These are phyloP conservation scores for Podochytrium sp. DNA, from an alignment of 192 early-diverging fungal genomes.

Conservation along the genomic window DNA sequence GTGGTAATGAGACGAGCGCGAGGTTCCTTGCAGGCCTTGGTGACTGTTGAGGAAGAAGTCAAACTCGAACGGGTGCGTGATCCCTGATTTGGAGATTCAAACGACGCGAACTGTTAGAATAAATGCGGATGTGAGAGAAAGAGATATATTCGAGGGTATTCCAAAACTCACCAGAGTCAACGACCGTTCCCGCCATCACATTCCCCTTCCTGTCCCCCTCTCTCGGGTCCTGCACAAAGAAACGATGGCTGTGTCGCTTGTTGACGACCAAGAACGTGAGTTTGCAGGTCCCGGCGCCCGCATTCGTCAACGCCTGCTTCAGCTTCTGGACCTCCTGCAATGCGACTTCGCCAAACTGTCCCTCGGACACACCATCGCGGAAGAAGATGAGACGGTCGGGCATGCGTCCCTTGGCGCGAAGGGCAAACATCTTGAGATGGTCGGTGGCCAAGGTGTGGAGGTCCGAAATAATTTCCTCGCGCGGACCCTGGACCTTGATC, in stretches of 20 bases:
- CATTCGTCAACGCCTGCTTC: constrained; percentile 41
- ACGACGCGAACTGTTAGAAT: no score
- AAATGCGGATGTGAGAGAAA: neutral
- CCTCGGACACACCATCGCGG: constrained; percentile 69
- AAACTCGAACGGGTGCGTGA: constrained; percentile 80
- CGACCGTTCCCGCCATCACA: constrained; percentile 79
- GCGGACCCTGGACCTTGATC: constrained; percentile 45
- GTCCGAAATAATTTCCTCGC: constrained; percentile 51
- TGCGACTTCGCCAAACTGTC: constrained; percentile 58
- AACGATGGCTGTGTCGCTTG: constrained; percentile 61
- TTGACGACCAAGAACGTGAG: constrained; percentile 61
- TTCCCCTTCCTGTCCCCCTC: constrained; percentile 79
- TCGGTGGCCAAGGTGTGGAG: constrained; percentile 41
- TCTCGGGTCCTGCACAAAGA: constrained; percentile 68
- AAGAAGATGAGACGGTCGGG: constrained; percentile 63
- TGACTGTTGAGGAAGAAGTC: constrained; percentile 91
- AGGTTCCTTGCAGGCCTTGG: constrained; percentile 87
- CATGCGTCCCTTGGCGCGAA: constrained; percentile 29
- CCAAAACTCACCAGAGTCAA: constrained; percentile 44
- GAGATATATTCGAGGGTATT: no score
- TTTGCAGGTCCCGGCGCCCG: constrained; percentile 29
- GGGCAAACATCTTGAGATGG: constrained; percentile 42
- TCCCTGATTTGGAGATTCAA: no score
- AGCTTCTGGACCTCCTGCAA: constrained; percentile 54
- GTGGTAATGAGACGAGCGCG: constrained; percentile 85